A percentile compares a stretch with the other conserved stretches of the same genome.
phyloP scores from a whole-genome alignment of 169 alveolate genomes.

The Cryptosporidium meleagridis region DNA sequence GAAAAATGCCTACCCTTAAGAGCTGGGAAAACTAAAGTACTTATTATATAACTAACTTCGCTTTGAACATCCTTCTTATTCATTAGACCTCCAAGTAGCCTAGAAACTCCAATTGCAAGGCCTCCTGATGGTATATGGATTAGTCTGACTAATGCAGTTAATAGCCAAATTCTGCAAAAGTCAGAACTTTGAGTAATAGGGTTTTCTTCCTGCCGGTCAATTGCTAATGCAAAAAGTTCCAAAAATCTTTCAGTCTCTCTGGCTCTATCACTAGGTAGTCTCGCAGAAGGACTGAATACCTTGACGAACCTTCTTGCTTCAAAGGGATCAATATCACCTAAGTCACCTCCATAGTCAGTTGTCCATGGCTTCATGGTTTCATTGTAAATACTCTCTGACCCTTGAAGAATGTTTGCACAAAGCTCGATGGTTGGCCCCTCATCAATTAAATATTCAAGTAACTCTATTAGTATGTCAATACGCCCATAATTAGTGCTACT shows the following conservation, averaged over 20 bases:
- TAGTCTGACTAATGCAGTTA: conserved; percentile 50
- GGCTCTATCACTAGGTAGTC: conserved; percentile 46
- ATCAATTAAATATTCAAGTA: conserved; percentile 39
- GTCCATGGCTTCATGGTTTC: conserved; percentile 73
- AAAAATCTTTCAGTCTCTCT: conserved; percentile 65
- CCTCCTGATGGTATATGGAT: conserved; percentile 71
- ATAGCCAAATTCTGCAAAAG: conserved; percentile 50
- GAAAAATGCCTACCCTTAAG: conserved; percentile 59
- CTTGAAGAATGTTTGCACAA: conserved; percentile 51
- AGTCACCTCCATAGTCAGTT: conserved; percentile 62
- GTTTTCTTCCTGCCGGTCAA: conserved; percentile 55
- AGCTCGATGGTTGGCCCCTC: conserved; percentile 47
- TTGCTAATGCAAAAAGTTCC: conserved; percentile 37
- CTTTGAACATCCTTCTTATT: conserved; percentile 31
- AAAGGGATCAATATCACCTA: conserved; percentile 51
- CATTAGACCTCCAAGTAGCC: conserved; percentile 48
- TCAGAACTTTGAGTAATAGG: conserved; percentile 11
- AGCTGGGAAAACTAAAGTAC: conserved; percentile 53
- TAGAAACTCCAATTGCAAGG: conserved; percentile 50
- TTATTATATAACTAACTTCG: conserved; percentile 45
- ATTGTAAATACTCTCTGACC: conserved; percentile 51
- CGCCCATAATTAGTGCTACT: conserved; percentile 22
- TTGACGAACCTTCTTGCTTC: conserved; percentile 63
- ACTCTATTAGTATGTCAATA: conserved; percentile 24
- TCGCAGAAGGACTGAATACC: conserved; percentile 15